Evolutionary conservation across 2,329 filamentous ascomycete genomes (phyloP).

Genomic region (Ophiostoma angusticollis): DNA sequence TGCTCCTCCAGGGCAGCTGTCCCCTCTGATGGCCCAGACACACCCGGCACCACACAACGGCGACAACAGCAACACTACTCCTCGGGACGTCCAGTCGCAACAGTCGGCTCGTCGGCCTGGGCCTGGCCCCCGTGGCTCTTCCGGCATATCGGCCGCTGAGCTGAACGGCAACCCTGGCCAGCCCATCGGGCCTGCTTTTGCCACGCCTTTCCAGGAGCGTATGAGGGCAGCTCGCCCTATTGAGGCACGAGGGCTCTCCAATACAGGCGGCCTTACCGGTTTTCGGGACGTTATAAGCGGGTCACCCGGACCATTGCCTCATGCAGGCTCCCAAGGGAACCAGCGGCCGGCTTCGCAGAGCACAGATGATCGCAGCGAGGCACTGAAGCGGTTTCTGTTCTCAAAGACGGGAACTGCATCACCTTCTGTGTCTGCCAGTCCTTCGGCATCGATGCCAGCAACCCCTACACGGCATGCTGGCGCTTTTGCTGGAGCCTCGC

Average conservation of each 20-base stretch:
- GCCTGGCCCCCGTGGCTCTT: slow-evolving; percentile 30
- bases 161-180: slow-evolving; percentile 46
- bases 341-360: slow-evolving; percentile 7
- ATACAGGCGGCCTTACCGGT: neutral
- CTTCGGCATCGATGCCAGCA: neutral
- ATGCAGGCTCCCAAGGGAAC: neutral
- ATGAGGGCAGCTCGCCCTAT: slow-evolving; percentile 40
- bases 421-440: neutral
- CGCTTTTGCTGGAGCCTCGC: neutral
- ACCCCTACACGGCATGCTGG: neutral
- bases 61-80: slow-evolving; percentile 5
- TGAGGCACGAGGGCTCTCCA: slow-evolving; percentile 12
- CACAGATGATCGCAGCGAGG: slow-evolving; percentile 30
- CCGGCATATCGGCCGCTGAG: slow-evolving; percentile 55
- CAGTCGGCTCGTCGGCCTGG: slow-evolving; percentile 24
- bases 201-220: slow-evolving; percentile 50
- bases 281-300: slow-evolving; percentile 7
- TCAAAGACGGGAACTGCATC: slow-evolving; percentile 17
- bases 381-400: slow-evolving; percentile 45
- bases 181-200: slow-evolving; percentile 52
- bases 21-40: slow-evolving; percentile 30
- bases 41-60: slow-evolving; percentile 20
- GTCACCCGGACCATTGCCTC: neutral
- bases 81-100: slow-evolving; percentile 1
- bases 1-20: slow-evolving; percentile 31